phyloP scores from a whole-genome alignment of 352 stramenopile species.

The Aphanomyces stellatus region DNA sequence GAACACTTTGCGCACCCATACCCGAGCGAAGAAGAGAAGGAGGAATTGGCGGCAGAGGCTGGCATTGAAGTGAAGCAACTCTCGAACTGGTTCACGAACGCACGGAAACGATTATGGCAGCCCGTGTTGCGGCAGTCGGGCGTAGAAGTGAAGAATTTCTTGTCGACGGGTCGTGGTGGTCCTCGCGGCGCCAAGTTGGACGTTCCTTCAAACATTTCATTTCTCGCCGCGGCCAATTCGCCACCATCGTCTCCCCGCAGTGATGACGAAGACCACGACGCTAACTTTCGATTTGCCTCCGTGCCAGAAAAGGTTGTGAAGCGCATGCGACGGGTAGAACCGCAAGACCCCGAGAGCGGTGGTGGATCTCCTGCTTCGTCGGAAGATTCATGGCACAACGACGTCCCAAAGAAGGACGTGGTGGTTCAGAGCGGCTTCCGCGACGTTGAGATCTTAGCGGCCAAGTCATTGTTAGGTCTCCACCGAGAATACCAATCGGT shows the following conservation, averaged over 20 bases:
- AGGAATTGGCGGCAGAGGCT: conserved; percentile 63
- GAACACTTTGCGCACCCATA: conserved; percentile 84
- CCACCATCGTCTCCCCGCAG: conserved; percentile 28
- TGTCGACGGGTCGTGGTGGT: conserved; percentile 71
- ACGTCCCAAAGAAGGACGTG: conserved; percentile 13
- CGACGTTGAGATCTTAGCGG: conserved; percentile 67
- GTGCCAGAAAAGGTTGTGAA: conserved; percentile 18
- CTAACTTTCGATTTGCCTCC: neutral
- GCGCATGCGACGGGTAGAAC: conserved; percentile 8
- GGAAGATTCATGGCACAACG: conserved; percentile 43
- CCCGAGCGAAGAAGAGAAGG: conserved; percentile 82
- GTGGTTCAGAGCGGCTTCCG: conserved; percentile 28
- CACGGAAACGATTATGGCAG: conserved; percentile 81
- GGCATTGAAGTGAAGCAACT: conserved; percentile 85
- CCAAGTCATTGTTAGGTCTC: conserved; percentile 61
- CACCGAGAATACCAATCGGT: conserved; percentile 67
- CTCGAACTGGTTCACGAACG: conserved; percentile 87
- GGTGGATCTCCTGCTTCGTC: conserved; percentile 4
- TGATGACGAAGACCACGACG: conserved; percentile 19
- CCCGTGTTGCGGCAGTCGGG: conserved; percentile 75
- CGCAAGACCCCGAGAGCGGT: neutral
- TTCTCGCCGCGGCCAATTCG: conserved; percentile 36
- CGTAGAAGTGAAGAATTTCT: conserved; percentile 85
- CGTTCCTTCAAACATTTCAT: conserved; percentile 37
- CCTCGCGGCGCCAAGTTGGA: conserved; percentile 70